Base-by-base conservation (phyloP, 2,329 filamentous ascomycete species). In the Arthrobotrys musiformis region DNA sequence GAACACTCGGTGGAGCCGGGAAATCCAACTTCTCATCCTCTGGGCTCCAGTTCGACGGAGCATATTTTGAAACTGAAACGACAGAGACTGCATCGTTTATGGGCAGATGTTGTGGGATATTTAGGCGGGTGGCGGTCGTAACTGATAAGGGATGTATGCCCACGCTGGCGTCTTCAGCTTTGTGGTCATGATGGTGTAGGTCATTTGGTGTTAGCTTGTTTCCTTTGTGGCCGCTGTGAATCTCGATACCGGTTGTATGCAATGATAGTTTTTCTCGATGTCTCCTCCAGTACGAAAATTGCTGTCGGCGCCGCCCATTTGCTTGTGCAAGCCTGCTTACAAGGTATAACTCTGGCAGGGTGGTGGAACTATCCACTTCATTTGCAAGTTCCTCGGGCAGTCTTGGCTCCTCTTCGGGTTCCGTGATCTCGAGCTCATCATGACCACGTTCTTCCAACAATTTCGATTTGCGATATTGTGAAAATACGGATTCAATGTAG, bases 241-340 rank as follows among this genome's bases (percentile, higher is more conserved):
- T 8, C 19, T 60, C 48, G 3, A 35, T 24, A 11, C 9, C 17
- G 2, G 17, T 26, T 19, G 40, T 63, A n/a, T 76, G 72, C 8
- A 63, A n/a, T 11, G 46, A 35, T 13, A 76, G 64, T 15, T 76
- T 76, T 17, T 76, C 56, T n/a, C 64, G 33, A n/a, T 76, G 72
- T 33, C 54, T 76, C 22, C 37, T 76, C 72, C 72, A 76, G 26
- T 69, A 76, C 7, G 72, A 68, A 9, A 76, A 70, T 50, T 76
- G 72, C 22, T 64, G 72, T 9, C 72, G 42, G 13, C 72, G 44
- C 1, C 48, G 72, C 5, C 61, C 37, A 54, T 76, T 76, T 28
- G 72, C 72, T 8, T 33, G 44, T 22, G 64, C 72, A 22, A 76
- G 33, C 2, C 72, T 66, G 4, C n/a, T 24, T 2, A 76, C 48